These are phyloP conservation scores for Psilocybe azurescens DNA, from an alignment of 768 basidiomycete genomes.

Conservation along the genomic window DNA sequence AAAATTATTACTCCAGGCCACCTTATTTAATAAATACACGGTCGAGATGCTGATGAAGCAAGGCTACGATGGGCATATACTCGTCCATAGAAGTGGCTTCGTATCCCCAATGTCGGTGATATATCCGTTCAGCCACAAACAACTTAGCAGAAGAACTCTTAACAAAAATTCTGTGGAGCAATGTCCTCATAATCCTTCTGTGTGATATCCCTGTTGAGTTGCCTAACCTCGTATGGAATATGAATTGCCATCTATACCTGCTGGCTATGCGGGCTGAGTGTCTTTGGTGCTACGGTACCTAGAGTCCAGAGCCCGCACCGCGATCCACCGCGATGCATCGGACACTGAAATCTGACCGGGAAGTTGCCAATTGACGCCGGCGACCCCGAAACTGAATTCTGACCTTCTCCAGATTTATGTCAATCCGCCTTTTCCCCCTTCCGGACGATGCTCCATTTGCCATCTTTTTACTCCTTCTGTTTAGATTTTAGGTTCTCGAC, in stretches of 20 bases:
- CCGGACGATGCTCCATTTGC: not conserved
- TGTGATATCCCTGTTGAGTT: too few species aligned
- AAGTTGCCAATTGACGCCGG: not conserved
- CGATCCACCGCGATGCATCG: too few species aligned
- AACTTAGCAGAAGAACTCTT: too few species aligned
- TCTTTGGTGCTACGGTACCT: too few species aligned
- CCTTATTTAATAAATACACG: not conserved
- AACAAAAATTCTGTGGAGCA: too few species aligned
- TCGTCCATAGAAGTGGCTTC: too few species aligned
- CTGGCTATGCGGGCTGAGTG: too few species aligned
- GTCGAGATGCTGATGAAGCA: not conserved
- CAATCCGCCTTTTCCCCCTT: not conserved
- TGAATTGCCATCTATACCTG: too few species aligned
- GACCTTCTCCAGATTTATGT: not conserved
- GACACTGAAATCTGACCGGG: conserved; percentile 37
- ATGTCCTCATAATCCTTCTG: too few species aligned
- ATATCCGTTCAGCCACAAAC: not conserved
- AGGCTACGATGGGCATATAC: not conserved
- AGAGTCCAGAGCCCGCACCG: conserved; percentile 19
- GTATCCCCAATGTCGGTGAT: not conserved
- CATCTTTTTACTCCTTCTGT: not conserved
- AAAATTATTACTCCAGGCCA: not conserved
- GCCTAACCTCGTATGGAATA: too few species aligned
- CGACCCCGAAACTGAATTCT: not conserved
- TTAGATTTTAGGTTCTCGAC: not conserved